Conservation (phyloP, 495 filamentous ascomycete species). For the Lophium mytilinum region DNA sequence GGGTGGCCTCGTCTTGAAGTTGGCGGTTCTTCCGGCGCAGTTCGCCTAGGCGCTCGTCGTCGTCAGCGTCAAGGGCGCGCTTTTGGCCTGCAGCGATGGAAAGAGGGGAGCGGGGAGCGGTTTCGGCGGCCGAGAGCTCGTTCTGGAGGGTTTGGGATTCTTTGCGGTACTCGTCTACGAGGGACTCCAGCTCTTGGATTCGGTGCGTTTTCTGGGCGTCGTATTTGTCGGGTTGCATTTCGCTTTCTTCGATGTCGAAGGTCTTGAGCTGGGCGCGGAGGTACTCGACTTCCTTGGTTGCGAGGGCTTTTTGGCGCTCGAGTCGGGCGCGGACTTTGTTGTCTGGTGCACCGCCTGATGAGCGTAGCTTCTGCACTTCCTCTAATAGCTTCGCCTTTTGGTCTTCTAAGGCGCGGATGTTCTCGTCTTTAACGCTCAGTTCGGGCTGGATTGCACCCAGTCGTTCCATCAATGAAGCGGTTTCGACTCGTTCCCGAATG, state of each 20-base stretch:
- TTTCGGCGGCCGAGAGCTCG: constrained; percentile 54
- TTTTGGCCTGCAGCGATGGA: constrained; percentile 44
- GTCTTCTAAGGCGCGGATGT: constrained; percentile 61
- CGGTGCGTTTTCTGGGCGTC: constrained; percentile 69
- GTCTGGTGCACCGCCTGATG: constrained; percentile 35
- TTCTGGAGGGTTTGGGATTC: constrained; percentile 68
- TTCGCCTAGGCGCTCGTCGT: constrained; percentile 70
- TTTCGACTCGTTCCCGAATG: constrained; percentile 72
- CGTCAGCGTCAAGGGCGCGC: constrained; percentile 51
- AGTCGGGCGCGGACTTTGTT: constrained; percentile 57
- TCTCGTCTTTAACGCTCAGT: constrained; percentile 67
- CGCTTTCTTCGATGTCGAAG: constrained; percentile 81
- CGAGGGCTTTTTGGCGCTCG: constrained; percentile 77
- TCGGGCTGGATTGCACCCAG: constrained; percentile 74
- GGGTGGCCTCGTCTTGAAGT: constrained; percentile 68
- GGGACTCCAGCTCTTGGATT: constrained; percentile 70
- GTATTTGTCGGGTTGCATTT: constrained; percentile 67
- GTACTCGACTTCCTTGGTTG: constrained; percentile 87
- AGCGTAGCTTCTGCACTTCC: constrained; percentile 64
- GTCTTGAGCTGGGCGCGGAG: constrained; percentile 86
- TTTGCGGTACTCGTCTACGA: constrained; percentile 81
- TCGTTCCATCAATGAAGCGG: constrained; percentile 64
- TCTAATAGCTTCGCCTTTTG: constrained; percentile 52
- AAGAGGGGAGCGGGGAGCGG: constrained; percentile 30
- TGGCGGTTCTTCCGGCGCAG: constrained; percentile 76